Conservation (phyloP, 805 yeast genomes). For the Zygoascus flipseniorum region DNA sequence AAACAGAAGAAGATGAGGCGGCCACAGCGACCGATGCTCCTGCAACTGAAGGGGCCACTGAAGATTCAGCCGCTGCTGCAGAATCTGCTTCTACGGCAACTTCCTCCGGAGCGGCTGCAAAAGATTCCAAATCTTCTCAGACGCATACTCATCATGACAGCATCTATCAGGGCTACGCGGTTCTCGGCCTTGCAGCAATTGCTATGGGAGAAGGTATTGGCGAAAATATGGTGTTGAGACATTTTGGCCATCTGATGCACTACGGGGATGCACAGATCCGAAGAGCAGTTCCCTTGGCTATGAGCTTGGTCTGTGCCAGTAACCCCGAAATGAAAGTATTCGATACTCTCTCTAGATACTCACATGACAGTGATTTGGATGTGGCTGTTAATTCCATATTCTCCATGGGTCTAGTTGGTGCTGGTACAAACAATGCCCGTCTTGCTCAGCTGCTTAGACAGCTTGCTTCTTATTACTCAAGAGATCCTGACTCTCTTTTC, state of each 20-base stretch:
- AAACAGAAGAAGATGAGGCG: slow-evolving; percentile 33
- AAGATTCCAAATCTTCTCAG: slow-evolving; percentile 6
- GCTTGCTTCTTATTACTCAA: slow-evolving; percentile 84
- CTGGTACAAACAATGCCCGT: slow-evolving; percentile 98
- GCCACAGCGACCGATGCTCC: slow-evolving; percentile 19
- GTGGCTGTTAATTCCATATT: slow-evolving; percentile 93
- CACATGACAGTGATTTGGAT: slow-evolving; percentile 90
- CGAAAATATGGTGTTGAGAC: slow-evolving; percentile 94
- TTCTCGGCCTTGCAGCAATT: slow-evolving; percentile 85
- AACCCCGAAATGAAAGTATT: slow-evolving; percentile 96
- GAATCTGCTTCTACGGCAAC: slow-evolving; percentile 4
- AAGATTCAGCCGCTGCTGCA: slow-evolving; percentile 22
- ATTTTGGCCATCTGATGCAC: slow-evolving; percentile 95
- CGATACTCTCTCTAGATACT: slow-evolving; percentile 90
- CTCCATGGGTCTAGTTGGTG: slow-evolving; percentile 96
- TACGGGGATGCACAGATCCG: slow-evolving; percentile 88
- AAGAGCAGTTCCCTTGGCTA: slow-evolving; percentile 95
- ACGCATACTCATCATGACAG: slow-evolving; percentile 38
- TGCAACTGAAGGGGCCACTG: slow-evolving; percentile 21
- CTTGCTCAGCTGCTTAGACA: slow-evolving; percentile 92
- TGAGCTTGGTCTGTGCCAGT: slow-evolving; percentile 89
- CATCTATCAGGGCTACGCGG: slow-evolving; percentile 77
- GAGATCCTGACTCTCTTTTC: slow-evolving; percentile 83
- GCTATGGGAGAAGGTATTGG: slow-evolving; percentile 99
- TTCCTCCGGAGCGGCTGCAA: slow-evolving; percentile 25